Conservation (phyloP, 257 asterid genomes). For the Eucommia ulmoides region DNA sequence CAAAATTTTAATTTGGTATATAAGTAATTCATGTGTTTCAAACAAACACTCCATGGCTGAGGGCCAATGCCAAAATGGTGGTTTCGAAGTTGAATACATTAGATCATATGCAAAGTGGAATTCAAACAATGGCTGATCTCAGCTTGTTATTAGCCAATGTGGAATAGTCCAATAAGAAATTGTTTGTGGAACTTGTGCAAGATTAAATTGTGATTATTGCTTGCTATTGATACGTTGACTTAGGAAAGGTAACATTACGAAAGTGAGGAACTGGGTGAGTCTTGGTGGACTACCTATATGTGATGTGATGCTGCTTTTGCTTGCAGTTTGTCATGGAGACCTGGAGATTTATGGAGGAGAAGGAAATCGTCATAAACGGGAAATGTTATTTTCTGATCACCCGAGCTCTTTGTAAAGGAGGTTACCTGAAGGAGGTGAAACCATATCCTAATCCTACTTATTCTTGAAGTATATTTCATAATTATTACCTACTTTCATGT, state of each 20-base stretch:
- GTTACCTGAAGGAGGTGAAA: conserved; percentile 63
- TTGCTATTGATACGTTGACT: background rate
- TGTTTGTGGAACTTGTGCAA: background rate
- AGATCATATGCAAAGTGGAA: too few species aligned
- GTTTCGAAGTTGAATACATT: too few species aligned
- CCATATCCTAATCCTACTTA: background rate
- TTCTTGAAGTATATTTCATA: background rate
- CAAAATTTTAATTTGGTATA: background rate
- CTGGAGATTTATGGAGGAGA: conserved; percentile 61
- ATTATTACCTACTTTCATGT: background rate
- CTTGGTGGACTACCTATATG: too few species aligned
- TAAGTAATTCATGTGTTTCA: background rate
- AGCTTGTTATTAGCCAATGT: too few species aligned
- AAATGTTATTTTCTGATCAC: conserved; percentile 36
- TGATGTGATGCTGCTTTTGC: too few species aligned
- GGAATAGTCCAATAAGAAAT: background rate
- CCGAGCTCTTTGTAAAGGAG: conserved; percentile 74
- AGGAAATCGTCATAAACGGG: conserved; percentile 36
- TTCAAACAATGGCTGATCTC: too few species aligned
- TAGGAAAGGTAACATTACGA: background rate
- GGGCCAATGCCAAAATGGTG: too few species aligned
- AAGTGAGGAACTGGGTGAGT: too few species aligned
- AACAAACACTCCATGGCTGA: background rate
- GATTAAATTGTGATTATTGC: background rate
- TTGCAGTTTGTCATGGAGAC: conserved; percentile 78